Percentiles rank a stretch among this genome's conserved stretches.
phyloP scores from a whole-genome alignment of 306 rosid species.

The Oxytropis ochrocephala region DNA sequence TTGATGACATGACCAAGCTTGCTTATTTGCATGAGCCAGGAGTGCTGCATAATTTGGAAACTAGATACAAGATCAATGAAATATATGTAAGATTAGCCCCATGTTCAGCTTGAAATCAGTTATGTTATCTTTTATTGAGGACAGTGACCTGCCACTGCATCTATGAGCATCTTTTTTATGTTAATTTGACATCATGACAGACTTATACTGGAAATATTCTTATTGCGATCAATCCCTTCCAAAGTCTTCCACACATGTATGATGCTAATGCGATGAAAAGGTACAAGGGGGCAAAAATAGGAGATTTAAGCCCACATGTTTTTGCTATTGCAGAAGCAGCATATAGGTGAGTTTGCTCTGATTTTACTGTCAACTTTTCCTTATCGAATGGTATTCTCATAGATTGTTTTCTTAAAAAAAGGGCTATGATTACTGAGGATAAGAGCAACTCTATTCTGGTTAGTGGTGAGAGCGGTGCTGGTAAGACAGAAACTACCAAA shows the following conservation, averaged over 20 bases:
- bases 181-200: conserved; percentile 54
- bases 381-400: conserved; percentile 21
- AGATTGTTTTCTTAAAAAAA: conserved; percentile 27
- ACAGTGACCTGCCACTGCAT: conserved; percentile 25
- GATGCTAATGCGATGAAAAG: conserved; percentile 56
- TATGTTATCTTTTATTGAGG: conserved; percentile 23
- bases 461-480: conserved; percentile 96
- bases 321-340: conserved; percentile 88
- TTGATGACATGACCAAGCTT: conserved; percentile 89
- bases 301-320: conserved; percentile 77
- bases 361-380: conserved; percentile 20
- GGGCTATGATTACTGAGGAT: conserved; percentile 78
- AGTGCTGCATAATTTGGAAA: conserved; percentile 69
- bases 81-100: conserved; percentile 64
- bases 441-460: conserved; percentile 87
- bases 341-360: conserved; percentile 55
- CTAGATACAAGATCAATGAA: conserved; percentile 62
- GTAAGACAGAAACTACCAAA: conserved; percentile 95
- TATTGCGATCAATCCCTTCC: conserved; percentile 92
- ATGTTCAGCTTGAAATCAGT: conserved; percentile 24
- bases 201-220: conserved; percentile 93
- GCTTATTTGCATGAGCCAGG: conserved; percentile 92
- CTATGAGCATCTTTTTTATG: conserved; percentile 28
- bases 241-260: conserved; percentile 56
- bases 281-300: conserved; percentile 58